Evolutionary conservation across 306 rosid species (phyloP), one percentile per base, ranked within the genome.

Genomic region (Betula pendula): DNA sequence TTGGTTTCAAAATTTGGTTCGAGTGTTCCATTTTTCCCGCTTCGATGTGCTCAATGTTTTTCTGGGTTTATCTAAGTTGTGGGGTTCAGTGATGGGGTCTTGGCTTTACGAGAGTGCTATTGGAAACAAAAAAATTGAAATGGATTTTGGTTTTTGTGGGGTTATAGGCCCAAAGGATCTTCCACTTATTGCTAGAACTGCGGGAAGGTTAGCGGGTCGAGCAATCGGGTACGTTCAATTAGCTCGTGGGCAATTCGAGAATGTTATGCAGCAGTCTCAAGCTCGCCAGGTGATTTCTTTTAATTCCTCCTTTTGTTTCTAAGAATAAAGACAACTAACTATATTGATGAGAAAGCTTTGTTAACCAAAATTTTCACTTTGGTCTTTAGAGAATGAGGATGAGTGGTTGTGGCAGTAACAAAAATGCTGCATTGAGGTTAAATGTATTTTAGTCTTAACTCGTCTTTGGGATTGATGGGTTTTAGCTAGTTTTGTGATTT

Each of bases 221-320:
- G 87, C 96, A 80, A 79, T 94, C 71, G 97, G 90, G 45, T 92
- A 90, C 45, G 98, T 92, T 29, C 97, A 94, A 86, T 68, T 94
- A 76, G 97, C 95, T 83, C 95, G 97, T 24, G 93, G 98, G 9
- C 97, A 90, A 81, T 85, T 94, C 43, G 96, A 90, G 5, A 76
- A 84, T 82, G 90, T 90, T 40, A 83, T 94, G 90, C 91, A 94
- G 71, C 97, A 92, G 74, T 86, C 96, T 31, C 91, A 94, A 82
- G 98, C 93, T 77, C 93, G 89, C 33, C 93, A 90, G 96, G 97
- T 90, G 48, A 74, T 71, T 38, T 13, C 31, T 58, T 55, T 75
- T 80, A 17, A 10, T 9, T 65, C 14, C 27, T 65, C 27, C 6
- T 19, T 8, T 31, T 65, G 5, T 62, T 2, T 33, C 69, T 49